These are phyloP conservation scores for Boletus vinaceobasis DNA, from an alignment of 768 basidiomycete genomes.

Conservation along the genomic window DNA sequence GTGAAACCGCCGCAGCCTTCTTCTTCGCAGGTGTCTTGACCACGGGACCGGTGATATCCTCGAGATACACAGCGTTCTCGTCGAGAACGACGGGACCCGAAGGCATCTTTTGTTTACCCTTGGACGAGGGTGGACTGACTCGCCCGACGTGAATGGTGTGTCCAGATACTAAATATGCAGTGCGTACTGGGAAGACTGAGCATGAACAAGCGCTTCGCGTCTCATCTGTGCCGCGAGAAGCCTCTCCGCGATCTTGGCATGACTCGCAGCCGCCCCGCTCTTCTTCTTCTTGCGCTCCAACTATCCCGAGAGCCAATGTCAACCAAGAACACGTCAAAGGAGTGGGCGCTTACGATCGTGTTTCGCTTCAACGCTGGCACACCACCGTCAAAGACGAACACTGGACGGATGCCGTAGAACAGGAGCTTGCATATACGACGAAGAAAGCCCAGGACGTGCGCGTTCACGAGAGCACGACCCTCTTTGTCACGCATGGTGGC, in stretches of 20 bases:
- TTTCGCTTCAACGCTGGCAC: constrained; percentile 86
- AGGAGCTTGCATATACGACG: constrained; percentile 90
- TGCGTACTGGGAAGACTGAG: constrained; percentile 42
- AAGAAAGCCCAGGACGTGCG: constrained; percentile 88
- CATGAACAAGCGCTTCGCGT: constrained; percentile 76
- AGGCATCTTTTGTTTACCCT: constrained; percentile 46
- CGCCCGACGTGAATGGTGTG: background rate
- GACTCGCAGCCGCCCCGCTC: constrained; percentile 81
- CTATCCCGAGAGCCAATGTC: constrained; percentile 37
- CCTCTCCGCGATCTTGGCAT: constrained; percentile 85
- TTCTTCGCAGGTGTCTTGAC: constrained; percentile 48
- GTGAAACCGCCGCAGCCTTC: constrained; percentile 32
- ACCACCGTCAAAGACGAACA: constrained; percentile 98
- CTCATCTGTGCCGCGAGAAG: constrained; percentile 92
- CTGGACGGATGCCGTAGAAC: constrained; percentile 97
- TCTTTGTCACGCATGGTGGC: constrained; percentile 99
- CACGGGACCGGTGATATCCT: constrained; percentile 65
- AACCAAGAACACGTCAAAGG: background rate
- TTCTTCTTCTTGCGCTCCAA: constrained; percentile 88
- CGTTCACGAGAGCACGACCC: constrained; percentile 84
- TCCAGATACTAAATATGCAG: background rate
- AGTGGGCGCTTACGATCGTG: constrained; percentile 66
- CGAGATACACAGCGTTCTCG: constrained; percentile 80
- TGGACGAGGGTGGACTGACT: constrained; percentile 25
- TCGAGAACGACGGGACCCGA: constrained; percentile 53